Percentiles rank a stretch among this genome's conserved stretches.
Evolutionary conservation across 371 early-diverging fungal species (phyloP).

Genomic region (Coemansia sp.): DNA sequence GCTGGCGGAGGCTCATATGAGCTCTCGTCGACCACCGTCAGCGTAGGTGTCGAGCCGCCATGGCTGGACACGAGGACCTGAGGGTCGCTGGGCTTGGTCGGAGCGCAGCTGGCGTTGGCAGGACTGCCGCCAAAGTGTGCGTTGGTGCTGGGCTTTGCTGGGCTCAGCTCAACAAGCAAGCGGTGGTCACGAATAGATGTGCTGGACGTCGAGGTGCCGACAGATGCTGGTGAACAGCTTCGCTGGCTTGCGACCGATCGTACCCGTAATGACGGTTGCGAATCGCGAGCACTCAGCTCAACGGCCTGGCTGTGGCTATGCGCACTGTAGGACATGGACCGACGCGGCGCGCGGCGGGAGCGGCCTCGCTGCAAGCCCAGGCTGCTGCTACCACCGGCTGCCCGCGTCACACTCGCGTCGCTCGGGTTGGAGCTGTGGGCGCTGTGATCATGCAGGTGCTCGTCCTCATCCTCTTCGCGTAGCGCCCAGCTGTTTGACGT

Average conservation of each 20-base stretch:
- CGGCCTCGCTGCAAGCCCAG: conserved; percentile 6
- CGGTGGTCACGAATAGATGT: neutral
- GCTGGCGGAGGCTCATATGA: neutral
- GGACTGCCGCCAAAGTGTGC: neutral
- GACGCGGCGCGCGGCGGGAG: conserved; percentile 17
- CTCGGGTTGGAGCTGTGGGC: neutral
- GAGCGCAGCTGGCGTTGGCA: neutral
- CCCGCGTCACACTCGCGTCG: neutral
- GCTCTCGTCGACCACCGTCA: conserved; percentile 5
- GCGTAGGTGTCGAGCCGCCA: conserved; percentile 5
- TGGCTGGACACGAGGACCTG: neutral
- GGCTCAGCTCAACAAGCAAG: neutral
- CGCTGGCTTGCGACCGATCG: neutral
- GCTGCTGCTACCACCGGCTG: neutral
- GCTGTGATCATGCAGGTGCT: conserved; percentile 6
- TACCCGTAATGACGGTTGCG: conserved; percentile 3
- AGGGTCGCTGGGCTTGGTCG: neutral
- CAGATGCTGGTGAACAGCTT: neutral
- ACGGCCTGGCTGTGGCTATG: conserved; percentile 20
- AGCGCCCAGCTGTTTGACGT: conserved; percentile 23
- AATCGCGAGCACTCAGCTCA: conserved; percentile 14
- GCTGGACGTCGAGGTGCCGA: neutral
- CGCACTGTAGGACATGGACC: conserved; percentile 44
- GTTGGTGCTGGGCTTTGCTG: neutral
- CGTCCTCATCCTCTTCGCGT: conserved; percentile 45